Base-by-base conservation (phyloP, 2,329 filamentous ascomycete genomes). In the Fusarium ramigenum region DNA sequence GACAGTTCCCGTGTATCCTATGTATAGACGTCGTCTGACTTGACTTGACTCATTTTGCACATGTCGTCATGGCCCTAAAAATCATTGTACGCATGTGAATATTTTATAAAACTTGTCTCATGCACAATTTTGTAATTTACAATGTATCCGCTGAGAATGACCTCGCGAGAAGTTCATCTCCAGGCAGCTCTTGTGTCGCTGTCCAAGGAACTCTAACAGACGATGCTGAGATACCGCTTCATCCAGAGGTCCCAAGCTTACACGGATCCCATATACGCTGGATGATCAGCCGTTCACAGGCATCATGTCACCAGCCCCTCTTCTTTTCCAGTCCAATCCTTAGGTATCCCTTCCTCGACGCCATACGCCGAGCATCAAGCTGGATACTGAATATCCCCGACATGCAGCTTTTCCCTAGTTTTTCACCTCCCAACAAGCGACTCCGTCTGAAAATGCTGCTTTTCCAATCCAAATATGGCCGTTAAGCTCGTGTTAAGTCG, bases 1-100 rank as follows among this genome's bases (percentile, higher is more conserved):
- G 77, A 77, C 77, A 79, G 75, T 79, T 75, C 78, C 77, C 73
- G 77, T 81, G 79, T 81, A 81, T 76, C 78, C 75, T 79, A 80
- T 79, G 77, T 81, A 81, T 80, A 80, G 79, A 78, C 77, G 72
- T 77, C 71, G 71, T 77, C 74, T 79, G 64, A 79, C 70, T 72
- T 72, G 70, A 78, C 70, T 72, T 72, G 70, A 78, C 69, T 79
- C 77, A 77, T 70, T 79, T 78, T 74, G 54, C 76, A 77, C 66
- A 75, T 60, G 43, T 30, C 32, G 23, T 44, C 28, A 52, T 58
- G 49, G 34, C n/a, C 21, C 30, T 34, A 42, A n/a, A 30, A 39
- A n/a, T 47, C 10, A 30, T 23, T 65, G 56, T 59, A 74, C 59
- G 63, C 63, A 63, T 76, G 58, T 69, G 71, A 73, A 63, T 49